A percentile compares a stretch with the other conserved stretches of the same genome.
These are phyloP conservation scores for Aspergillus felis DNA, from an alignment of 2,329 filamentous ascomycete genomes.

Conservation along the genomic window DNA sequence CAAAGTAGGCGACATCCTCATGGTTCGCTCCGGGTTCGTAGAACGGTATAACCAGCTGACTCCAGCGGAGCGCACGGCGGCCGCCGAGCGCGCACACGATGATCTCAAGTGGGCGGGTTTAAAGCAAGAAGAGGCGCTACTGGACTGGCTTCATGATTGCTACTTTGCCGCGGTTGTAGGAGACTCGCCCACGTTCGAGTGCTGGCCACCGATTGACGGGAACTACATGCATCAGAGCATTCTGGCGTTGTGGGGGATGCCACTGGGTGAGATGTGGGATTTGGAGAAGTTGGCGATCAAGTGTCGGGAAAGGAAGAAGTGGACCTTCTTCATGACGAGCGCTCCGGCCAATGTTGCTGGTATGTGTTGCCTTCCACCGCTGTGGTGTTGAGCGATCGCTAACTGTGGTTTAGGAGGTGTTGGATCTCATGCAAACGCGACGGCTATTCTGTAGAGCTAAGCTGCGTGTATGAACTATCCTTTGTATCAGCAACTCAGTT, in stretches of 20 bases:
- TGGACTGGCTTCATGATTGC: conserved; percentile 66
- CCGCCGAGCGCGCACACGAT: conserved; percentile 33
- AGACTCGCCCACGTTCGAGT: conserved; percentile 62
- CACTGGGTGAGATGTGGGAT: conserved; percentile 46
- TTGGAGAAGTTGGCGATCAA: conserved; percentile 34
- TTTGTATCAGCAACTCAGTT: neutral
- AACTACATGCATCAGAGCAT: conserved; percentile 40
- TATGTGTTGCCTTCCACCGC: conserved; percentile 16
- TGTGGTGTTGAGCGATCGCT: conserved; percentile 1
- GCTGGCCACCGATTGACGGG: conserved; percentile 49
- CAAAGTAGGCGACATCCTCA: conserved; percentile 60
- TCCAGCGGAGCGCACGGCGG: conserved; percentile 28
- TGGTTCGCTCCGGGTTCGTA: conserved; percentile 62
- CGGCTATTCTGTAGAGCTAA: conserved; percentile 26
- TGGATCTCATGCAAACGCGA: conserved; percentile 32
- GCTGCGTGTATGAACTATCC: neutral
- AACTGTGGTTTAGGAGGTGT: conserved; percentile 22
- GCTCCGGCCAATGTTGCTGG: conserved; percentile 40
- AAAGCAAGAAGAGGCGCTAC: conserved; percentile 52
- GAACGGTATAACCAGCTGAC: conserved; percentile 52
- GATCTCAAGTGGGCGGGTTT: conserved; percentile 48
- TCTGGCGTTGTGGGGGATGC: conserved; percentile 43
- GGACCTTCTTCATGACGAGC: conserved; percentile 42
- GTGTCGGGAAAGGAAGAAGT: conserved; percentile 35
- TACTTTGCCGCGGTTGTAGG: conserved; percentile 64